phyloP scores from a whole-genome alignment of 768 basidiomycete species.

The Thelephora aurantiotincta region DNA sequence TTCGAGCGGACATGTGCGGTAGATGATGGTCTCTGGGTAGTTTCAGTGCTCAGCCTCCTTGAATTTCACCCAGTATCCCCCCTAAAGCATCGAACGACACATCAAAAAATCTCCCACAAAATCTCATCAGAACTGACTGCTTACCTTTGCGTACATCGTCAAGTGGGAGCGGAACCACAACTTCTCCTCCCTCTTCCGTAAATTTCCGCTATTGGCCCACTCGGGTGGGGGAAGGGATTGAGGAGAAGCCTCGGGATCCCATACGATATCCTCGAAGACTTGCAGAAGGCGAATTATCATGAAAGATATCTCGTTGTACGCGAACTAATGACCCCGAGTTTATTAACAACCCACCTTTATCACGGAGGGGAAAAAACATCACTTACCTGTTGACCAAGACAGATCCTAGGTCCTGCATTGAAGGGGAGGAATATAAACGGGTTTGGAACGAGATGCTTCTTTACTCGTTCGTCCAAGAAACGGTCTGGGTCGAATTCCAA shows the following conservation, averaged over 20 bases:
- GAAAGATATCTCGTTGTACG: conserved; percentile 53
- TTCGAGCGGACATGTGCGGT: too few relatives aligned
- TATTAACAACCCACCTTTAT: conserved; percentile 13
- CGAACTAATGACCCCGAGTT: conserved; percentile 29
- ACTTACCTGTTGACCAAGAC: conserved; percentile 23
- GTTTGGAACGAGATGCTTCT: conserved; percentile 40
- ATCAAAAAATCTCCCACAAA: neutral
- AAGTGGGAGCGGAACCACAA: conserved; percentile 32
- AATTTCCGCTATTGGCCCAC: conserved; percentile 22
- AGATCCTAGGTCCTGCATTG: conserved; percentile 25
- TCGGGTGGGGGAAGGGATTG: conserved; percentile 26
- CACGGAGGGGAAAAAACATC: conserved; percentile 7
- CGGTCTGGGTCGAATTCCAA: conserved; percentile 50
- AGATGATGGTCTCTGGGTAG: too few relatives aligned
- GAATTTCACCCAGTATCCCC: conserved; percentile 24
- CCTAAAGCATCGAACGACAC: conserved; percentile 8
- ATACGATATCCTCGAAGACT: conserved; percentile 30
- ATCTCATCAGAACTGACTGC: conserved; percentile 6
- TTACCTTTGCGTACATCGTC: conserved; percentile 36
- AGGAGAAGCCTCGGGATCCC: conserved; percentile 28
- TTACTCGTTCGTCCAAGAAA: conserved; percentile 46
- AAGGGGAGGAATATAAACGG: conserved; percentile 37
- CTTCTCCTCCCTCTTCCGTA: conserved; percentile 29
- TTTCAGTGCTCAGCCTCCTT: conserved; percentile 10
- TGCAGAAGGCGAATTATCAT: conserved; percentile 49